These are phyloP conservation scores for Suhomyces sp. DNA, from an alignment of 805 yeast genomes.

Conservation along the genomic window DNA sequence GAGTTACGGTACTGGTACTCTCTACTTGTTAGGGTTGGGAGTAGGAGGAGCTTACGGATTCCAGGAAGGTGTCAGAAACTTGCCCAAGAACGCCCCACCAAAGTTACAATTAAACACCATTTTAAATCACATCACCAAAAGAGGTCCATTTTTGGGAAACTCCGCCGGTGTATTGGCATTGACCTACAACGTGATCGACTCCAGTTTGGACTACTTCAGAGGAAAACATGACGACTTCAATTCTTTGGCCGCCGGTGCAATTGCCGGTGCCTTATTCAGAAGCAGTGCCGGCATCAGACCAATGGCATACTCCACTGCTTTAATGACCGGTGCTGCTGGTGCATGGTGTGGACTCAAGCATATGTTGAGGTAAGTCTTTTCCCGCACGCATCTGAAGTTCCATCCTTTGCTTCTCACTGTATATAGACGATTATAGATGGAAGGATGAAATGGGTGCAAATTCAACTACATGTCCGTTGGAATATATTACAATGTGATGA, in stretches of 20 bases:
- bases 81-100: conserved; percentile 74
- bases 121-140: conserved; percentile 85
- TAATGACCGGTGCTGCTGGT: conserved; percentile 88
- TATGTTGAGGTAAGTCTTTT: conserved; percentile 7
- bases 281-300: conserved; percentile 82
- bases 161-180: conserved; percentile 92
- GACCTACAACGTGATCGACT: conserved; percentile 80
- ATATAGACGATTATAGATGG: conserved; percentile 4
- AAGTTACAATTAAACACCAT: conserved; percentile 85
- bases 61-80: conserved; percentile 75
- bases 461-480: not conserved
- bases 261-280: conserved; percentile 89
- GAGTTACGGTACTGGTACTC: conserved; percentile 96
- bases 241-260: conserved; percentile 83
- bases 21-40: conserved; percentile 82
- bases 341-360: conserved; percentile 86
- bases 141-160: conserved; percentile 96
- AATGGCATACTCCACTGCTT: conserved; percentile 79
- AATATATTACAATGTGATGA: not conserved
- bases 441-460: conserved; percentile 1
- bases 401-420: conserved; percentile 3
- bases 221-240: conserved; percentile 87
- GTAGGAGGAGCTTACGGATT: conserved; percentile 88
- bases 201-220: conserved; percentile 73
- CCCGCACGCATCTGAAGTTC: not conserved